Base-by-base conservation (phyloP, 805 yeast genomes). In the Diddensiella santjacobensis region DNA sequence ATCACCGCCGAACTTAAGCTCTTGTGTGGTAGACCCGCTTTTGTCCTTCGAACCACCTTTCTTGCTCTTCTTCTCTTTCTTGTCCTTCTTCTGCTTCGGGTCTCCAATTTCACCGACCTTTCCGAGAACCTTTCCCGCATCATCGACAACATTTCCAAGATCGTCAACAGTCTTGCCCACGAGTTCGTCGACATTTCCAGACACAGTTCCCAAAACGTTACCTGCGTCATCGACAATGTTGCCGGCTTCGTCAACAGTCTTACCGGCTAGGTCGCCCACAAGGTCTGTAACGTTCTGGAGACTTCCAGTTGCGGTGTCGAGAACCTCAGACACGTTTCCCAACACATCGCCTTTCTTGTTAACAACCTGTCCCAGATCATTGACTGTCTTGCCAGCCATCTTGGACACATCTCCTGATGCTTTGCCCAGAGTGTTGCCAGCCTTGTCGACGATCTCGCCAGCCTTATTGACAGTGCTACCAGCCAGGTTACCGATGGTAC, bases 381-480 rank as follows among this genome's bases (percentile, higher is more conserved):
- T 38, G 4, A 38, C 41, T 4, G 22, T 38, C 13, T 38, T 38
- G 22, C 41, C 41, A 6, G 8, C 6, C 41, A 38, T 38, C 13
- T 38, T 38, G 18, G 41, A 10, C 4, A 17, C 22, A 15, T 8
- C 22, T 38, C 22, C 41, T 5, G 11, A 5, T 20, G 19, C 41
- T 38, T 38, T 38, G 4, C 41, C 41, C 13, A 38, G 23, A 18
- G 22, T 38, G 4, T 38, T 22, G 22, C 41, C 41, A 6, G 41
- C 4, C 13, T 38, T 20, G 13, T 18, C 18, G 13, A 38, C 41
- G 22, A 38, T 17, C 6, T 38, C 19, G 4, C 41, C 41, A 8
- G 41, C 8, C 19, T 38, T 38, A 38, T 38, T 23, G 19, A 38
- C 22, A 38, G 41, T 38, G 19, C 15, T 22, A 18, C 41, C 41